Evolutionary conservation across 148 eudicot genomes (phyloP).

Genomic region (Bassia scoparia): DNA sequence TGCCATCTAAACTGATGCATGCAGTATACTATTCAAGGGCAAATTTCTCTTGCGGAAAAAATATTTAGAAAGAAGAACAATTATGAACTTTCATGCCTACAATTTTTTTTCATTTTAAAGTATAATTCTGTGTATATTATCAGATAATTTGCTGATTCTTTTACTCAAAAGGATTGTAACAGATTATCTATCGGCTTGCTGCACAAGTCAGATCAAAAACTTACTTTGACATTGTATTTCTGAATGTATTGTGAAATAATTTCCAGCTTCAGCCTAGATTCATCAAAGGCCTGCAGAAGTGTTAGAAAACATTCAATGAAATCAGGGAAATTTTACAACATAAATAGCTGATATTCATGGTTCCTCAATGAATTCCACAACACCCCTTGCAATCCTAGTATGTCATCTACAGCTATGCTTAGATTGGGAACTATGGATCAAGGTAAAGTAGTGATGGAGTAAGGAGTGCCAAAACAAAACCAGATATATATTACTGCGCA

Average conservation of each 20-base stretch:
- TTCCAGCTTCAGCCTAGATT: slow-evolving; percentile 69
- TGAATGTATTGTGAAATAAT: slow-evolving; percentile 62
- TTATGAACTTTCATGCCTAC: background rate
- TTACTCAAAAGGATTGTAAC: background rate
- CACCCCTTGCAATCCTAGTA: too few relatives aligned
- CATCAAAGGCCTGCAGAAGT: slow-evolving; percentile 60
- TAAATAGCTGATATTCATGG: background rate
- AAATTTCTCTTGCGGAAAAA: background rate
- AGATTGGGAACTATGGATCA: background rate
- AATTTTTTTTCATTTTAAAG: background rate
- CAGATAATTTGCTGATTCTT: too few relatives aligned
- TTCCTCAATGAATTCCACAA: background rate
- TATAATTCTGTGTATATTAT: too few relatives aligned
- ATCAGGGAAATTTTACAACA: background rate
- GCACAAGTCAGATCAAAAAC: slow-evolving; percentile 7
- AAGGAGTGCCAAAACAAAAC: too few relatives aligned
- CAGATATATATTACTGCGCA: background rate
- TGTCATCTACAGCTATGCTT: background rate
- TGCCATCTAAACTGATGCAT: too few relatives aligned
- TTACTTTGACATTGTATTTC: slow-evolving; percentile 77
- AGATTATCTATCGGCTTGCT: background rate
- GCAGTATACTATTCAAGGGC: background rate
- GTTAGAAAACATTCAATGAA: slow-evolving; percentile 15
- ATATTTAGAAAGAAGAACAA: background rate
- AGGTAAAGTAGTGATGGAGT: background rate